Evolutionary conservation across 2,329 filamentous ascomycete genomes (phyloP).

Genomic region (Fusarium miscanthi): DNA sequence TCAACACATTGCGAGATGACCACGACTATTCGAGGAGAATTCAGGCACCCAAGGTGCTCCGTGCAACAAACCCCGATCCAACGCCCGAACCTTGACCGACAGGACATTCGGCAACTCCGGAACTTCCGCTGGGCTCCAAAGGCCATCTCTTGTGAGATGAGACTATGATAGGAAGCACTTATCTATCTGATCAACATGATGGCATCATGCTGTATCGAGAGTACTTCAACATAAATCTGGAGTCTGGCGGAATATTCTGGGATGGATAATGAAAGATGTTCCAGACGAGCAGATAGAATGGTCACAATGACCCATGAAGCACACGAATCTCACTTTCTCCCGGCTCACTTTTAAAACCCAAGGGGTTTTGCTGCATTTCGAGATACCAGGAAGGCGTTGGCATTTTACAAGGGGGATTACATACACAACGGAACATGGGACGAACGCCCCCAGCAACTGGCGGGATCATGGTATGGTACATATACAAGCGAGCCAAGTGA

Average conservation of each 20-base stretch:
- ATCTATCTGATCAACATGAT: background rate
- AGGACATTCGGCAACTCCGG: background rate
- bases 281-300: conserved; percentile 36
- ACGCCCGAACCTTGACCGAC: conserved; percentile 32
- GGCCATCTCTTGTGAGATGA: background rate
- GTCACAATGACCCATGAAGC: conserved; percentile 47
- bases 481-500: conserved; percentile 26
- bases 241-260: background rate
- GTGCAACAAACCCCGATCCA: conserved; percentile 72
- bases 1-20: conserved; percentile 72
- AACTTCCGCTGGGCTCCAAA: background rate
- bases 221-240: background rate
- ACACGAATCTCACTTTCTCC: conserved; percentile 47
- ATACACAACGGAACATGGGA: conserved; percentile 38
- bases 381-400: conserved; percentile 56
- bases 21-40: conserved; percentile 73
- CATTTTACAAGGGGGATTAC: conserved; percentile 40
- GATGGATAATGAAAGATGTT: conserved; percentile 27
- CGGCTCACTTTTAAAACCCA: conserved; percentile 37
- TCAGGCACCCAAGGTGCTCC: conserved; percentile 66
- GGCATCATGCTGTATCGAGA: background rate
- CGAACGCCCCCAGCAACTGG: conserved; percentile 22
- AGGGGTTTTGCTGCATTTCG: conserved; percentile 48
- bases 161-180: background rate
- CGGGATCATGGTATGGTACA: conserved; percentile 36